These are phyloP conservation scores for Saraca asoca DNA, from an alignment of 331 rosid species.

Conservation along the genomic window DNA sequence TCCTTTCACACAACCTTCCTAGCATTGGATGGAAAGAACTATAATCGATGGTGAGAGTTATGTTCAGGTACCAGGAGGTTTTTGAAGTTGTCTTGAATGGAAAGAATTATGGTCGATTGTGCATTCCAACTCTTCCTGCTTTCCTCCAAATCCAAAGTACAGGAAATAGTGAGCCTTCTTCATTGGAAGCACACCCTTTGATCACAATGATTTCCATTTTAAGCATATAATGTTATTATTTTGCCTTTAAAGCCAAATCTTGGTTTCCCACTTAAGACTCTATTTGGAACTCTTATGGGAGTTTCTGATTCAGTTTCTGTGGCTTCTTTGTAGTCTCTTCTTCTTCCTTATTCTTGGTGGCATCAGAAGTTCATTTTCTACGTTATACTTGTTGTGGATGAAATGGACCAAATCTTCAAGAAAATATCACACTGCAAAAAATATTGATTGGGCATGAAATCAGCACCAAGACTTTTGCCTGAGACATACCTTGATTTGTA, in stretches of 20 bases:
- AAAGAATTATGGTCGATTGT: too few relatives aligned
- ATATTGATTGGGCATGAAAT: too few relatives aligned
- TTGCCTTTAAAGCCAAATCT: conserved; percentile 9
- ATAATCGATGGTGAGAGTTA: too few relatives aligned
- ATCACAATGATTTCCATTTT: neutral
- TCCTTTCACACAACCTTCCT: too few relatives aligned
- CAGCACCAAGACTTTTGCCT: too few relatives aligned
- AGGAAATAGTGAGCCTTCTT: neutral
- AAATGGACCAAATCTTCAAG: neutral
- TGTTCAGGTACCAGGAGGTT: too few relatives aligned
- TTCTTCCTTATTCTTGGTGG: conserved; percentile 11
- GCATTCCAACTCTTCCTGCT: neutral
- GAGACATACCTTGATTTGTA: too few relatives aligned
- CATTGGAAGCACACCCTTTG: neutral
- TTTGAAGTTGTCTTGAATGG: too few relatives aligned
- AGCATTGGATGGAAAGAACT: too few relatives aligned
- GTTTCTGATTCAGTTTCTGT: conserved; percentile 3
- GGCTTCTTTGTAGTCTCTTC: conserved; percentile 23
- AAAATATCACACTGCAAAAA: neutral
- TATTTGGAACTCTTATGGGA: neutral
- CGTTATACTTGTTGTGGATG: neutral
- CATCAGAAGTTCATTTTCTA: too few relatives aligned
- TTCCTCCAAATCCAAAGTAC: neutral
- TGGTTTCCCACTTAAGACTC: conserved; percentile 20
- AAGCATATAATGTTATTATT: conserved; percentile 4